phyloP scores from a whole-genome alignment of 495 filamentous ascomycete species.

The Penicillium malachiteum region DNA sequence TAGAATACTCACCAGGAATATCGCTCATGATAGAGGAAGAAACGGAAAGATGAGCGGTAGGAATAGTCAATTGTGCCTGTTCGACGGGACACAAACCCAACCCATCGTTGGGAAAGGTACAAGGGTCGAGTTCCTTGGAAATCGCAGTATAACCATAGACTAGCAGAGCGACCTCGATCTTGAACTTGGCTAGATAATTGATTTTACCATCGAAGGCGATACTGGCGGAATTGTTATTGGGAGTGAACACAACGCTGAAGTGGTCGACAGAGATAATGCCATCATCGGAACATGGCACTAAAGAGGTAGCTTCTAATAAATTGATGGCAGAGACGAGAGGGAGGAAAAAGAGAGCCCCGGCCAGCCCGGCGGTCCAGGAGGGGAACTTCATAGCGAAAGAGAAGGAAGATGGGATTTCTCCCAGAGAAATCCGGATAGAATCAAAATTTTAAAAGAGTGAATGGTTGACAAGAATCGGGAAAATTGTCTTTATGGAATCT shows the following conservation, averaged over 20 bases:
- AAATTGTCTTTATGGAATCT: background rate
- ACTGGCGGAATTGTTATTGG: constrained; percentile 59
- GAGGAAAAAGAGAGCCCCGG: constrained; percentile 46
- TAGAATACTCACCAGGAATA: constrained; percentile 61
- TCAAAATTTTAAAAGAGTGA: constrained; percentile 1
- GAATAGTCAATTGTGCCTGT: constrained; percentile 28
- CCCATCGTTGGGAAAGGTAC: constrained; percentile 58
- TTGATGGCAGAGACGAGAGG: constrained; percentile 32
- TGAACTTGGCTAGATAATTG: constrained; percentile 70
- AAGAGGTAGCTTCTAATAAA: constrained; percentile 59
- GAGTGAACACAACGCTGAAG: constrained; percentile 69
- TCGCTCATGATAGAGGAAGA: constrained; percentile 48
- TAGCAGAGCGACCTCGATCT: constrained; percentile 63
- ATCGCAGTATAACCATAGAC: constrained; percentile 74
- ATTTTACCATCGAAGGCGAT: constrained; percentile 73
- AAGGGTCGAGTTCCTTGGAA: constrained; percentile 64
- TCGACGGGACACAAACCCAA: constrained; percentile 58
- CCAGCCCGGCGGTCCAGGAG: constrained; percentile 14
- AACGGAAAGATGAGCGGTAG: constrained; percentile 59
- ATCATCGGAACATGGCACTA: constrained; percentile 65
- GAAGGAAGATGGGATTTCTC: background rate
- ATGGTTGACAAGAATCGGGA: background rate
- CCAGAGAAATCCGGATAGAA: background rate
- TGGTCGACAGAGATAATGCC: constrained; percentile 65
- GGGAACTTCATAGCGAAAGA: constrained; percentile 14